Percentiles rank a stretch among this genome's conserved stretches.
Evolutionary conservation across 2,329 filamentous ascomycete species (phyloP).

Genomic region (Cladosporium austrohemisphaericum): DNA sequence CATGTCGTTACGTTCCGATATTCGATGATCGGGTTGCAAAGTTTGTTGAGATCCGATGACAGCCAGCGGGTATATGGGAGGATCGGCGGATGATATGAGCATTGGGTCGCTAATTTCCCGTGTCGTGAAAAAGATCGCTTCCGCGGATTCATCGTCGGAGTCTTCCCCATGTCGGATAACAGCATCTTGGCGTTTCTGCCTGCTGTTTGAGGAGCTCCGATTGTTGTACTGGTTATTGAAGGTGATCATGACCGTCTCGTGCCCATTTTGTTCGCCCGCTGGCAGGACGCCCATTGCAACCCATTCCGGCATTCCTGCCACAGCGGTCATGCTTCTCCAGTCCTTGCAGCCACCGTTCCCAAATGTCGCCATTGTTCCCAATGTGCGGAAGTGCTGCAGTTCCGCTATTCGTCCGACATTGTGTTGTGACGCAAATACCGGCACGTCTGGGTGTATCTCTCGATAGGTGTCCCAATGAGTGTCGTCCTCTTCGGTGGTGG

Average conservation of each 20-base stretch:
- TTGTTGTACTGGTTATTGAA: conserved; percentile 40
- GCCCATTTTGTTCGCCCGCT: conserved; percentile 41
- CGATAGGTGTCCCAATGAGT: conserved; percentile 57
- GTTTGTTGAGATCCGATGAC: too few species aligned
- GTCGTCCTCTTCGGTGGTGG: conserved; percentile 65
- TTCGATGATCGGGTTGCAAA: too few species aligned
- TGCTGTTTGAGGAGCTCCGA: not conserved
- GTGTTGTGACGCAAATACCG: conserved; percentile 57
- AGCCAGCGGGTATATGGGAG: not conserved
- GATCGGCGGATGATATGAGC: conserved; percentile 19
- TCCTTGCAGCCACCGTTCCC: conserved; percentile 33
- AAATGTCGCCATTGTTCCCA: conserved; percentile 51
- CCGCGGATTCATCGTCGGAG: conserved; percentile 38
- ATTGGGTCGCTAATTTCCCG: conserved; percentile 53
- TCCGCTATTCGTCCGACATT: conserved; percentile 55
- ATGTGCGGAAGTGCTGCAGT: conserved; percentile 58
- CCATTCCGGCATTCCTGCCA: conserved; percentile 54
- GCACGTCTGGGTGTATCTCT: conserved; percentile 51
- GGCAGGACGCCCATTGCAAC: conserved; percentile 56
- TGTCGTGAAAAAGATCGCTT: conserved; percentile 61
- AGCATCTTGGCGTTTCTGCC: conserved; percentile 8
- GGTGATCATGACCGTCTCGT: conserved; percentile 55
- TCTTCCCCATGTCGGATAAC: conserved; percentile 16
- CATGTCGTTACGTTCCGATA: not conserved
- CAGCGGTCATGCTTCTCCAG: conserved; percentile 43